Evolutionary conservation across 352 stramenopile species (phyloP), one percentile per base, ranked within the genome.

Genomic region (Phytophthora pistaciae): DNA sequence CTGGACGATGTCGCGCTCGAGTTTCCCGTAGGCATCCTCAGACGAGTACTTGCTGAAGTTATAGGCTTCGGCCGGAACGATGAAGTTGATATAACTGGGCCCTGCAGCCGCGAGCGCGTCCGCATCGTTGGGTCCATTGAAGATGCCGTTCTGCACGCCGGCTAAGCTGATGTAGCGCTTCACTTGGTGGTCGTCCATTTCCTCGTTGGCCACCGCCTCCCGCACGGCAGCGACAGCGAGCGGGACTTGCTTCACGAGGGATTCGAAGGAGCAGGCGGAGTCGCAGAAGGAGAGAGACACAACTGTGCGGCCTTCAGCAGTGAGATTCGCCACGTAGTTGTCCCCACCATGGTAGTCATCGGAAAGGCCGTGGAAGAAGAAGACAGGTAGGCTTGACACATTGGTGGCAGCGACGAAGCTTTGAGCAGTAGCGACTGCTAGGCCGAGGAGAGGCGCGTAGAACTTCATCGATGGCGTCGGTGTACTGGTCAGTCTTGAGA

Each of bases 121-220:
- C 0, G 10, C 56, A 0, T 59, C 27, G 33, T 87, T 64, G 0
- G 82, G 80, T 0, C 76, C 78, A 40, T 72, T 74, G 38, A 90
- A 90, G 21, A 75, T 40, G 13, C 75, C 79, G 59, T 88, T 88
- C 6, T 77, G 66, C 0, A 65, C 57, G 4, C 78, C 76, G 5
- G 82, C 75, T 6, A 88, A 48, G 10, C 63, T 81, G 58, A 90
- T 65, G 48, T 83, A 79, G 21, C 60, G 70, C 33, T 82, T 64
- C 14, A 75, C 69, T 3, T 79, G 68, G 74, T 88, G 78, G 36
- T 84, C 78, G 55, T 88, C 76, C 79, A 83, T 84, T 27, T 84
- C 64, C 60, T 90, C 73, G 18, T 68, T 65, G 38, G 18, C 36
- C 2, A 70, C 33, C 13, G 76, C 64, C 3, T 44, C 31, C 3